Conservation (phyloP, 306 rosid species). For the Acacia melanoxylon region DNA sequence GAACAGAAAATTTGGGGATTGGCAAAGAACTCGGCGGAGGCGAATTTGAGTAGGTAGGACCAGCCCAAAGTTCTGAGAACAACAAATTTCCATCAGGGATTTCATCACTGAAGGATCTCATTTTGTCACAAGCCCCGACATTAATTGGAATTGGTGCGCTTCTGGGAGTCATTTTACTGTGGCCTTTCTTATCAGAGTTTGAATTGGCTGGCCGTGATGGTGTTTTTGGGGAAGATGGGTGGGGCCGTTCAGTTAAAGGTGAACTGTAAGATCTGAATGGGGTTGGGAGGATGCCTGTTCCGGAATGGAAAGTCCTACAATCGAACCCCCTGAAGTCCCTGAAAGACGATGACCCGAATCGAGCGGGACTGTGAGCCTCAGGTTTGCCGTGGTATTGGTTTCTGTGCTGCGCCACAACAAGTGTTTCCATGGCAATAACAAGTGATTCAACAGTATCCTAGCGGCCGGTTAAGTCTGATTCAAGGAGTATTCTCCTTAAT, state of each 20-base stretch:
- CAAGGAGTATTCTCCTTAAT: constrained; percentile 35
- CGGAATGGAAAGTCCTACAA: constrained; percentile 76
- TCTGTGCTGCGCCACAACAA: constrained; percentile 74
- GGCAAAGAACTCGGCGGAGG: constrained; percentile 95
- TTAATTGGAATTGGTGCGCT: constrained; percentile 66
- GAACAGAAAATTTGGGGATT: constrained; percentile 73
- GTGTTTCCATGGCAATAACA: constrained; percentile 66
- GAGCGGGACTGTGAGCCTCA: constrained; percentile 49
- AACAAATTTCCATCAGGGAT: constrained; percentile 39
- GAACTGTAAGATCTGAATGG: constrained; percentile 47
- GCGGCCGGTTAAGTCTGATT: not conserved
- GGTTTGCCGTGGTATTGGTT: constrained; percentile 51
- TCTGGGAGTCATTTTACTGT: constrained; percentile 23
- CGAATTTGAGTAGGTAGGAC: constrained; percentile 91
- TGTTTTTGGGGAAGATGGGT: constrained; percentile 47
- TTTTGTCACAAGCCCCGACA: constrained; percentile 31
- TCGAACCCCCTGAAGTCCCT: constrained; percentile 55
- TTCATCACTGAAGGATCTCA: constrained; percentile 38
- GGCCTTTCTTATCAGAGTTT: constrained; percentile 30
- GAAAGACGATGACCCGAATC: constrained; percentile 51
- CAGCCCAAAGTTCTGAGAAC: constrained; percentile 90
- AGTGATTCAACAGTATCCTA: constrained; percentile 18
- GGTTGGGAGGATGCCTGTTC: constrained; percentile 63
- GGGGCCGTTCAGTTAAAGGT: constrained; percentile 36
- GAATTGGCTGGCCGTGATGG: constrained; percentile 35